Conservation (phyloP, 1,284 basidiomycete species). For the Marasmius fiardii region DNA sequence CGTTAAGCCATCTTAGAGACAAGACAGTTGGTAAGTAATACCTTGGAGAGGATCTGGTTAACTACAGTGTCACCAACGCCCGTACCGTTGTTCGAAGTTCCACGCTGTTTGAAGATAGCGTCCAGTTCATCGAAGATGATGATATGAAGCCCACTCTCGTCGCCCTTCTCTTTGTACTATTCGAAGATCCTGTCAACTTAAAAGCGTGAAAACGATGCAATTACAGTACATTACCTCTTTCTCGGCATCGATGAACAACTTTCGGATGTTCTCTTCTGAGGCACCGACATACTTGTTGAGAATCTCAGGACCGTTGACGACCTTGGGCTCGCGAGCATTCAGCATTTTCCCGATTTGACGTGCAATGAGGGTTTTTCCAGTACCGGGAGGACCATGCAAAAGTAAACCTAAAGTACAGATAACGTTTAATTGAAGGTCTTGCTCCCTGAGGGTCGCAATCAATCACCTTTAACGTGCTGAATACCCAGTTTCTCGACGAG, state of each 20-base stretch:
- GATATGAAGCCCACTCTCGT: slow-evolving; percentile 97
- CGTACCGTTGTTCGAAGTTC: slow-evolving; percentile 85
- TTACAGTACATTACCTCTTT: slow-evolving; percentile 69
- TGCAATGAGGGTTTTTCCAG: slow-evolving; percentile 98
- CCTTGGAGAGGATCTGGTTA: slow-evolving; percentile 98
- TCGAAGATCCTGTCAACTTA: background rate
- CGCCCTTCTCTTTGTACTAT: slow-evolving; percentile 97
- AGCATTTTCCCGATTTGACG: slow-evolving; percentile 99
- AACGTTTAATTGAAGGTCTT: background rate
- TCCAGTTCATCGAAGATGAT: slow-evolving; percentile 99
- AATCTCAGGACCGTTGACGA: slow-evolving; percentile 98
- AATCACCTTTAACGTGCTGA: slow-evolving; percentile 92
- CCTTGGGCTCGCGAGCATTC: slow-evolving; percentile 96
- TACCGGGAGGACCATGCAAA: slow-evolving; percentile 95
- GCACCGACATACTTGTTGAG: slow-evolving; percentile 98
- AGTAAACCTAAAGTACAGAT: slow-evolving; percentile 67
- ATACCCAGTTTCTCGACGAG: slow-evolving; percentile 98
- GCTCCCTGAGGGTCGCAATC: background rate
- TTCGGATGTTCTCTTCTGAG: slow-evolving; percentile 98
- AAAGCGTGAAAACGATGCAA: no score
- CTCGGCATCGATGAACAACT: slow-evolving; percentile 97
- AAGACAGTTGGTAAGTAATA: slow-evolving; percentile 24
- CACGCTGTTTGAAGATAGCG: slow-evolving; percentile 98
- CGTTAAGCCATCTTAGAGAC: background rate
- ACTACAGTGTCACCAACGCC: slow-evolving; percentile 99